Conservation (phyloP, 2,329 filamentous ascomycete species). For the Aspergillus brunneoviolaceus region DNA sequence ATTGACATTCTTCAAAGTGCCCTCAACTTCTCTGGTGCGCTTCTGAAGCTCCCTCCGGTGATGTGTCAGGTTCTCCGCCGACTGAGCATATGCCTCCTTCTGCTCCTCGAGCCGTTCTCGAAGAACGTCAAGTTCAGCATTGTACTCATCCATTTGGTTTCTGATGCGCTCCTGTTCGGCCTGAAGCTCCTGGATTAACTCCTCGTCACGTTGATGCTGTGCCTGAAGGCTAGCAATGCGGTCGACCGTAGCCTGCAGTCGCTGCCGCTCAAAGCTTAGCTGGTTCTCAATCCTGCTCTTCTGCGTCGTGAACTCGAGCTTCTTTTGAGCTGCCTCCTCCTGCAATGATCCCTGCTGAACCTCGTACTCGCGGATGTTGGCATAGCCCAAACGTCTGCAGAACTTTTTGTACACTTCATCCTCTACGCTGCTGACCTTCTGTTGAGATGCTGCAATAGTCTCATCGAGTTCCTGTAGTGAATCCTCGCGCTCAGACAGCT, state of each 20-base stretch:
- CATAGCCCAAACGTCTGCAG: slow-evolving; percentile 82
- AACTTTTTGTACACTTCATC: slow-evolving; percentile 85
- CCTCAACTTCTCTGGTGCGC: slow-evolving; percentile 79
- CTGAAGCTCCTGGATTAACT: slow-evolving; percentile 68
- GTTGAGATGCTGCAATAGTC: slow-evolving; percentile 56
- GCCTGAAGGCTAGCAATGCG: slow-evolving; percentile 69
- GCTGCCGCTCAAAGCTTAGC: slow-evolving; percentile 66
- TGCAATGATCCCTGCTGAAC: slow-evolving; percentile 89
- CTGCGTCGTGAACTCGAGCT: slow-evolving; percentile 81
- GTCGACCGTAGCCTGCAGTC: slow-evolving; percentile 66
- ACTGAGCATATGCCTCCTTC: slow-evolving; percentile 66
- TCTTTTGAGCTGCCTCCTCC: slow-evolving; percentile 84
- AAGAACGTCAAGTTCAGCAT: slow-evolving; percentile 74
- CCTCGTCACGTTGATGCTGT: slow-evolving; percentile 64
- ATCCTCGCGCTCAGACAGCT: slow-evolving; percentile 69
- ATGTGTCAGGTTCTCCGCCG: slow-evolving; percentile 72
- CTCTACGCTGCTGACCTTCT: slow-evolving; percentile 75
- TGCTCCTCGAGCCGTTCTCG: slow-evolving; percentile 69
- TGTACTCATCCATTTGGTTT: slow-evolving; percentile 67
- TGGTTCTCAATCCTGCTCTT: slow-evolving; percentile 61
- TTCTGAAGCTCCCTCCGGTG: slow-evolving; percentile 79
- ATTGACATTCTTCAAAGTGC: slow-evolving; percentile 70
- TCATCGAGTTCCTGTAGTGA: slow-evolving; percentile 64
- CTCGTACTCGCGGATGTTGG: slow-evolving; percentile 88
- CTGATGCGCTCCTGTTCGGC: slow-evolving; percentile 73